phyloP scores from a whole-genome alignment of 2,329 filamentous ascomycete genomes.

The Ophiobolus disseminans region DNA sequence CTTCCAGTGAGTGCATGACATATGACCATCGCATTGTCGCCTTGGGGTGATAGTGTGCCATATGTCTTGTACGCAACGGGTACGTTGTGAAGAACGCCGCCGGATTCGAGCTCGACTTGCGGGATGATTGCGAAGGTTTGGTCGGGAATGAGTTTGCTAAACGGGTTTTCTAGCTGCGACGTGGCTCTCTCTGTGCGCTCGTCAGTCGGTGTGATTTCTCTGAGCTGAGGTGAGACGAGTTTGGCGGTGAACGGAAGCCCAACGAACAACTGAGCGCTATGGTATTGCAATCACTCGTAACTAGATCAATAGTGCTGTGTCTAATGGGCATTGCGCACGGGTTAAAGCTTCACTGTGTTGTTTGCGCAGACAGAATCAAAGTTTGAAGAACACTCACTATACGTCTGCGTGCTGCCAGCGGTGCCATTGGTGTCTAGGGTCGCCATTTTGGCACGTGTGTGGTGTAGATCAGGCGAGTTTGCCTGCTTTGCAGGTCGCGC shows the following conservation, averaged over 20 bases:
- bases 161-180: conserved; percentile 88
- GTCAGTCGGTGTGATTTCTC: conserved; percentile 30
- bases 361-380: conserved; percentile 7
- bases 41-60: conserved; percentile 62
- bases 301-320: too few relatives aligned
- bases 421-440: conserved; percentile 10
- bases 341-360: conserved; percentile 1
- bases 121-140: conserved; percentile 88
- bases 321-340: too few relatives aligned
- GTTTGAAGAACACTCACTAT: conserved; percentile 15
- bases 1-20: conserved; percentile 88
- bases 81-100: conserved; percentile 79
- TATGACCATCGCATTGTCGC: conserved; percentile 70
- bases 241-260: too few relatives aligned
- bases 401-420: conserved; percentile 30
- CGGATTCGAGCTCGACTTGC: conserved; percentile 90
- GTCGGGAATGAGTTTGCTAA: conserved; percentile 82
- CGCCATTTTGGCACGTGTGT: conserved; percentile 25
- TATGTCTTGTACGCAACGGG: conserved; percentile 70
- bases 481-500: conserved; percentile 19
- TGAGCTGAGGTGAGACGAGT: too few relatives aligned
- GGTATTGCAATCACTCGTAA: too few relatives aligned
- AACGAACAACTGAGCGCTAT: too few relatives aligned
- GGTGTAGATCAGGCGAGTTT: conserved; percentile 10
- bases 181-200: conserved; percentile 41